A percentile compares a stretch with the other conserved stretches of the same genome.
Conservation (phyloP, 306 rosid genomes). For the Canavalia ensiformis region DNA sequence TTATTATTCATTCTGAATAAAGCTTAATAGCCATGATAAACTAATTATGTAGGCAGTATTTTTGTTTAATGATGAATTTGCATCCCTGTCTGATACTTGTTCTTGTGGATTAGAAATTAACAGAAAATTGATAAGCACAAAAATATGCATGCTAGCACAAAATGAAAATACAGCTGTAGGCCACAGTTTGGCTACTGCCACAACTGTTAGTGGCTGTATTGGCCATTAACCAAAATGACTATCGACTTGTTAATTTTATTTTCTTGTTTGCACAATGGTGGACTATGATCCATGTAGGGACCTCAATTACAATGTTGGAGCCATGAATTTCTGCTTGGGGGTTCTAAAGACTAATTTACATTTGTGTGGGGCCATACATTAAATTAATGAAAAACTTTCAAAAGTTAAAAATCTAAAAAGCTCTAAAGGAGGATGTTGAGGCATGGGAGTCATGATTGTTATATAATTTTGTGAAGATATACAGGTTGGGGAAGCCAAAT, state of each 20-base stretch:
- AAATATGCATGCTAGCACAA: neutral
- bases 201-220: neutral
- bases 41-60: conserved; percentile 14
- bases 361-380: neutral
- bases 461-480: neutral
- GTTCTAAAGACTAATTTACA: neutral
- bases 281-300: neutral
- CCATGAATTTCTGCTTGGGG: neutral
- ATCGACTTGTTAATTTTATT: neutral
- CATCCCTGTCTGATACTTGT: conserved; percentile 33
- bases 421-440: neutral
- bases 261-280: conserved; percentile 3
- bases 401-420: neutral
- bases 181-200: neutral
- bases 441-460: neutral
- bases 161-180: neutral
- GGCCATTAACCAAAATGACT: neutral
- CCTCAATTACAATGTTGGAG: neutral
- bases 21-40: conserved; percentile 25
- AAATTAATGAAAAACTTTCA: neutral
- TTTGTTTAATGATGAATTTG: conserved; percentile 30
- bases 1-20: conserved; percentile 36
- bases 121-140: conserved; percentile 26
- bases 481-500: conserved; percentile 1
- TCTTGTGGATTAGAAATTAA: conserved; percentile 34